A percentile compares a stretch with the other conserved stretches of the same genome.
Evolutionary conservation across 192 early-diverging fungal genomes (phyloP).

Genomic region (Podochytrium sp.): DNA sequence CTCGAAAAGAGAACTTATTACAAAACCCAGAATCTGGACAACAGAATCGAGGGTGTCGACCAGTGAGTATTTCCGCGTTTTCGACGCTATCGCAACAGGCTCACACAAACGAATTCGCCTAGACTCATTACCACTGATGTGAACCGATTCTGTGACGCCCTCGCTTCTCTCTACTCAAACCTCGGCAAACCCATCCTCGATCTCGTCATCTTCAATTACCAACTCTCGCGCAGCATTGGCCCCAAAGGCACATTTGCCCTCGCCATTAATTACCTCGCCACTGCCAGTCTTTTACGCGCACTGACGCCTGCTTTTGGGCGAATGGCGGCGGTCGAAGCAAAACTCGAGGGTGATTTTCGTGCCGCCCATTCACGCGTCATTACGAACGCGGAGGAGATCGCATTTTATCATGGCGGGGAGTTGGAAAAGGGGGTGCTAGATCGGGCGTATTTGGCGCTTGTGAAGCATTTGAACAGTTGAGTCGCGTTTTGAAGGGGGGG

Average conservation of each 20-base stretch:
- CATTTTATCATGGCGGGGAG: conserved; percentile 52
- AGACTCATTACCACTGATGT: conserved; percentile 61
- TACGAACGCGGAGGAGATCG: conserved; percentile 57
- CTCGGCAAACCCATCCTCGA: conserved; percentile 77
- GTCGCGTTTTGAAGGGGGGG: background rate
- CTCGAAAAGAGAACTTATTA: conserved; percentile 46
- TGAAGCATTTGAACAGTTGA: conserved; percentile 54
- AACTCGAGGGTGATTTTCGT: conserved; percentile 54
- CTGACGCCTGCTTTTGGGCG: conserved; percentile 52
- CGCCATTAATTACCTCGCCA: conserved; percentile 44
- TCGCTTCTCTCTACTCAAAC: conserved; percentile 75
- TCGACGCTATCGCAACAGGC: background rate
- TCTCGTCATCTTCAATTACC: conserved; percentile 75
- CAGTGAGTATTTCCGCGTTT: conserved; percentile 27
- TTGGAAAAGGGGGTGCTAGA: conserved; percentile 49
- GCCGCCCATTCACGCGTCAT: conserved; percentile 47
- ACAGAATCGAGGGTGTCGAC: conserved; percentile 48
- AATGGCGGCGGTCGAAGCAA: conserved; percentile 52
- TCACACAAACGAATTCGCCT: background rate
- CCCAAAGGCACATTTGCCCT: conserved; percentile 42
- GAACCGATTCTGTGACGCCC: conserved; percentile 70
- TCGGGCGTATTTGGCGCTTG: conserved; percentile 48
- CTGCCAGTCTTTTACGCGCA: conserved; percentile 41
- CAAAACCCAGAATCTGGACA: conserved; percentile 53
- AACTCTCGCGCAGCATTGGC: conserved; percentile 55